These are phyloP conservation scores for Sparassis latifolia DNA, from an alignment of 1,284 basidiomycete genomes.

Conservation along the genomic window DNA sequence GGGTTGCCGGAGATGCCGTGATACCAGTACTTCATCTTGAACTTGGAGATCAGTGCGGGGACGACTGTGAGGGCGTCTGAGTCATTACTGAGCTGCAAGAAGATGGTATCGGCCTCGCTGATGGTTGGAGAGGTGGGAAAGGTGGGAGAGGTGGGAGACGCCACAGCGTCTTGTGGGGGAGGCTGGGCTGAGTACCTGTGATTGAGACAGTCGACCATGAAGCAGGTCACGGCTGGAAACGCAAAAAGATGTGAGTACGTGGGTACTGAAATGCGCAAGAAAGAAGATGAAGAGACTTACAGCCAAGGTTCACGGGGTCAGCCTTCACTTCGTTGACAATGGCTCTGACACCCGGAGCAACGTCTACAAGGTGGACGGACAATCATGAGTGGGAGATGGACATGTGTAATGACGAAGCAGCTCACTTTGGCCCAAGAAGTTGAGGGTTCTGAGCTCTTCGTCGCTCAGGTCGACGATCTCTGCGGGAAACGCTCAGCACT, in stretches of 20 bases:
- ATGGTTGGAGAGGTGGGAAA: constrained; percentile 17
- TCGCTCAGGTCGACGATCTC: constrained; percentile 29
- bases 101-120: constrained; percentile 16
- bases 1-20: constrained; percentile 29
- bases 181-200: constrained; percentile 12
- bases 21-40: constrained; percentile 24
- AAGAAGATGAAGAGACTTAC: constrained; percentile 23
- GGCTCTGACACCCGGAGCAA: constrained; percentile 19
- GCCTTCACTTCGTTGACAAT: constrained; percentile 23
- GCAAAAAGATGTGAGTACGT: constrained; percentile 16
- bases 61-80: constrained; percentile 9
- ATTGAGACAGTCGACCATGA: constrained; percentile 24
- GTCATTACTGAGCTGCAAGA: neutral
- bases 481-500: constrained; percentile 28
- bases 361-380: constrained; percentile 26
- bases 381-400: constrained; percentile 25
- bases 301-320: constrained; percentile 20
- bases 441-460: constrained; percentile 23
- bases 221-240: constrained; percentile 26
- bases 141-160: constrained; percentile 7
- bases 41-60: constrained; percentile 23
- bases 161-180: constrained; percentile 12
- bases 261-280: constrained; percentile 17
- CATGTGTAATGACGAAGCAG: constrained; percentile 22
- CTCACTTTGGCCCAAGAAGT: constrained; percentile 26